Percentiles rank a stretch among this genome's conserved stretches.
These are phyloP conservation scores for Didymella pinodella DNA, from an alignment of 2,329 filamentous ascomycete genomes.

Conservation along the genomic window DNA sequence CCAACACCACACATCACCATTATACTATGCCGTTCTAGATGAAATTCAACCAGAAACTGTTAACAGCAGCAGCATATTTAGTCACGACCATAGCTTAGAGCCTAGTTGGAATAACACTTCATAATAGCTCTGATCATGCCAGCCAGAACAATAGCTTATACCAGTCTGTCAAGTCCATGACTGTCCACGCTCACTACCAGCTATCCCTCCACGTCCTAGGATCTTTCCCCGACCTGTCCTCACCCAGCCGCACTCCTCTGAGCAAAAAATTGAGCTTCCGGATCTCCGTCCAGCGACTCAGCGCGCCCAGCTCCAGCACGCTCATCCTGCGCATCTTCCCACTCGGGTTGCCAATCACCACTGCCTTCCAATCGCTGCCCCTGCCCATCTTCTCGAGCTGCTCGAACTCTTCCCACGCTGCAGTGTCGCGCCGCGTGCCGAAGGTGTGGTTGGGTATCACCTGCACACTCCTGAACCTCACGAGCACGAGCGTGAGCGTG, in stretches of 20 bases:
- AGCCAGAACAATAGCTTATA: too few species aligned
- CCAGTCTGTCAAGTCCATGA: neutral
- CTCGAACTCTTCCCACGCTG: conserved; percentile 43
- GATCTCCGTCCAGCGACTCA: conserved; percentile 78
- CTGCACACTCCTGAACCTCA: conserved; percentile 70
- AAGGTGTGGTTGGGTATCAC: conserved; percentile 70
- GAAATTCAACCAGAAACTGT: too few species aligned
- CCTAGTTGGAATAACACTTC: too few species aligned
- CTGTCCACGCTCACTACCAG: conserved; percentile 2
- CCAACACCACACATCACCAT: neutral
- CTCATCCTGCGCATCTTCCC: conserved; percentile 74
- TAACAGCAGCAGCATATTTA: too few species aligned
- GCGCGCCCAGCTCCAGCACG: conserved; percentile 71
- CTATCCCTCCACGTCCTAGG: conserved; percentile 17
- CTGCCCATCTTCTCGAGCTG: conserved; percentile 53
- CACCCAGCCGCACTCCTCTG: conserved; percentile 30
- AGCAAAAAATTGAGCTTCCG: conserved; percentile 56
- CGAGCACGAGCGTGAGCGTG: conserved; percentile 67
- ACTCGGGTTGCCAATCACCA: conserved; percentile 75
- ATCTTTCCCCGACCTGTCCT: conserved; percentile 18
- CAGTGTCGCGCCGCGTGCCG: conserved; percentile 47
- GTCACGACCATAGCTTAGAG: too few species aligned
- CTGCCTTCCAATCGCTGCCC: conserved; percentile 69
- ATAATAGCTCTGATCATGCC: too few species aligned
- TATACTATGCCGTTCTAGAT: neutral